Percentiles rank a stretch among this genome's conserved stretches.
Evolutionary conservation across 495 filamentous ascomycete genomes (phyloP).

Genomic region (Penicillium waksmanii): DNA sequence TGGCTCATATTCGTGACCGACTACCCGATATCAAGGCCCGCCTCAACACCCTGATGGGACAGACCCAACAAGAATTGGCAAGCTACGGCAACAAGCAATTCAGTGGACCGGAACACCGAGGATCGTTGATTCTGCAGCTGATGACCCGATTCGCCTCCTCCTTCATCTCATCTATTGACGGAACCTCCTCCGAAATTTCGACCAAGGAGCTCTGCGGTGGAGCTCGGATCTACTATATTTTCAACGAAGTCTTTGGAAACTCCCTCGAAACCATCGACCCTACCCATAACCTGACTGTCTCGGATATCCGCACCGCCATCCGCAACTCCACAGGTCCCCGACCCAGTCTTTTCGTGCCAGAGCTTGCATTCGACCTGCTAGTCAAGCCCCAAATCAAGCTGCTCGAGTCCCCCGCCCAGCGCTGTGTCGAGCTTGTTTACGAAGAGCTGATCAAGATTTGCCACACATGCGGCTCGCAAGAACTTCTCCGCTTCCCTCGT

Average conservation of each 20-base stretch:
- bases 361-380: conserved; percentile 94
- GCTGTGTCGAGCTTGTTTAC: conserved; percentile 97
- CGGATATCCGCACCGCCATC: conserved; percentile 98
- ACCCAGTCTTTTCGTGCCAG: conserved; percentile 94
- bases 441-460: conserved; percentile 99
- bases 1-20: conserved; percentile 94
- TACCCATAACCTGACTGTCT: conserved; percentile 88
- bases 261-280: conserved; percentile 95
- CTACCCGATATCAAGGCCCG: conserved; percentile 97
- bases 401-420: conserved; percentile 90
- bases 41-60: conserved; percentile 97
- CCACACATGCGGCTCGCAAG: conserved; percentile 95
- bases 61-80: conserved; percentile 97
- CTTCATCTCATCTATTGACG: conserved; percentile 98
- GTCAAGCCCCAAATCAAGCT: conserved; percentile 99
- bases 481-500: conserved; percentile 87
- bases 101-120: conserved; percentile 94
- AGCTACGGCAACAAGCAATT: conserved; percentile 99
- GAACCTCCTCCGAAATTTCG: conserved; percentile 96
- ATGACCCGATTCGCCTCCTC: conserved; percentile 99
- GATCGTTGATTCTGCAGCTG: conserved; percentile 90
- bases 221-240: conserved; percentile 98
- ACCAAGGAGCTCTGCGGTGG: conserved; percentile 98
- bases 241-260: conserved; percentile 99
- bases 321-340: conserved; percentile 97